phyloP scores from a whole-genome alignment of 208 protist genomes.

The Angomonas deanei region DNA sequence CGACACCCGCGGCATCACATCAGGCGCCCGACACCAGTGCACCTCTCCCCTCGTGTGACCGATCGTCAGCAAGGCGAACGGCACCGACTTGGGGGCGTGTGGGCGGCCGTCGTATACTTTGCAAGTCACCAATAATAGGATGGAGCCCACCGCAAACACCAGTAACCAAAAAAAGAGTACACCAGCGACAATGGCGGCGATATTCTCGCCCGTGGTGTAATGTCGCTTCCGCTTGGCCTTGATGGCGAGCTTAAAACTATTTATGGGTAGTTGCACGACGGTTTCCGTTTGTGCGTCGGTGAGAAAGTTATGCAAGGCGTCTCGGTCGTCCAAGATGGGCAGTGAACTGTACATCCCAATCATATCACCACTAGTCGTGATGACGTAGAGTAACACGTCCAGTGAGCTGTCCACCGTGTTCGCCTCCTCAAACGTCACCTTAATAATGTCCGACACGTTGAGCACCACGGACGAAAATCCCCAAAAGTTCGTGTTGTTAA shows the following conservation, averaged over 20 bases:
- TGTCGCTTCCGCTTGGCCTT: neutral
- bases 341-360: neutral
- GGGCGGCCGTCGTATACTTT: slow-evolving; percentile 23
- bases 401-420: slow-evolving; percentile 7
- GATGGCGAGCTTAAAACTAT: slow-evolving; percentile 17
- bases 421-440: slow-evolving; percentile 2
- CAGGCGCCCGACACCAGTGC: slow-evolving; percentile 35
- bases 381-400: slow-evolving; percentile 31
- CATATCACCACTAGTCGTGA: neutral
- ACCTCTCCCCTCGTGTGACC: slow-evolving; percentile 25
- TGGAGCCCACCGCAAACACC: slow-evolving; percentile 10
- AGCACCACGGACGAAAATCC: slow-evolving; percentile 25
- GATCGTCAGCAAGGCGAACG: slow-evolving; percentile 46
- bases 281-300: neutral
- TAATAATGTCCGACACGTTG: slow-evolving; percentile 20
- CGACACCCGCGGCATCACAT: slow-evolving; percentile 25
- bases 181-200: slow-evolving; percentile 4
- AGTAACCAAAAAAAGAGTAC: slow-evolving; percentile 17
- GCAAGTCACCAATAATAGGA: slow-evolving; percentile 15
- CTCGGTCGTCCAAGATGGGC: slow-evolving; percentile 1
- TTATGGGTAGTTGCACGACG: neutral
- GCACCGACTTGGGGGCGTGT: slow-evolving; percentile 44
- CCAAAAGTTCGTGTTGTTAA: slow-evolving; percentile 27
- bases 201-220: slow-evolving; percentile 5
- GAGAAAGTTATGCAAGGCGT: slow-evolving; percentile 3